Evolutionary conservation across 1,284 basidiomycete species (phyloP).

Genomic region (Peniophora sp.): DNA sequence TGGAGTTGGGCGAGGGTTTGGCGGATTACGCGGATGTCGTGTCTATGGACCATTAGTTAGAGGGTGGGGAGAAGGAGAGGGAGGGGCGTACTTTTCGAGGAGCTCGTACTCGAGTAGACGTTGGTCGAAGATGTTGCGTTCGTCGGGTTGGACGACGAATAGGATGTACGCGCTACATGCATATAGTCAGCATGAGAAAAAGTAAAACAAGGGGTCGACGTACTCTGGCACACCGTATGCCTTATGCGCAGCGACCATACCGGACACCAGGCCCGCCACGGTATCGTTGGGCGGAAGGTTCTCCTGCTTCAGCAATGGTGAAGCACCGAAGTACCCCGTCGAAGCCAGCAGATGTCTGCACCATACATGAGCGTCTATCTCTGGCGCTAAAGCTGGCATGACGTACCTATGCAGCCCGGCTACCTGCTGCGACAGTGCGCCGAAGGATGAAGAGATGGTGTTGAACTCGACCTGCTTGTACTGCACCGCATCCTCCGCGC

Average conservation of each 20-base stretch:
- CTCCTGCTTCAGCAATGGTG: constrained; percentile 42
- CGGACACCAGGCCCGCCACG: constrained; percentile 61
- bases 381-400: not conserved
- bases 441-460: constrained; percentile 92
- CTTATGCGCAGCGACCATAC: constrained; percentile 74
- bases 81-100: constrained; percentile 51
- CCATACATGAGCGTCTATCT: not conserved
- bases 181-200: constrained; percentile 1
- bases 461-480: constrained; percentile 99
- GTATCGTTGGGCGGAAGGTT: constrained; percentile 77
- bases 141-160: constrained; percentile 84
- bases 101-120: constrained; percentile 83
- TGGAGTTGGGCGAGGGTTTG: constrained; percentile 70
- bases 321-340: constrained; percentile 60
- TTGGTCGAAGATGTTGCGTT: constrained; percentile 97
- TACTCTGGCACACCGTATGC: constrained; percentile 60
- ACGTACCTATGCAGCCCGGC: constrained; percentile 73
- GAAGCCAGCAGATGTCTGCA: constrained; percentile 58
- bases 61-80: not conserved
- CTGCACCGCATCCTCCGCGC: constrained; percentile 29
- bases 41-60: constrained; percentile 29
- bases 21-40: constrained; percentile 67
- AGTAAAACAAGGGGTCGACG: constrained; percentile 9
- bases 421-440: constrained; percentile 68
- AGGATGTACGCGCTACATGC: constrained; percentile 62